Conservation (phyloP, 2,329 filamentous ascomycete species). For the Mycosphaerella sp. region DNA sequence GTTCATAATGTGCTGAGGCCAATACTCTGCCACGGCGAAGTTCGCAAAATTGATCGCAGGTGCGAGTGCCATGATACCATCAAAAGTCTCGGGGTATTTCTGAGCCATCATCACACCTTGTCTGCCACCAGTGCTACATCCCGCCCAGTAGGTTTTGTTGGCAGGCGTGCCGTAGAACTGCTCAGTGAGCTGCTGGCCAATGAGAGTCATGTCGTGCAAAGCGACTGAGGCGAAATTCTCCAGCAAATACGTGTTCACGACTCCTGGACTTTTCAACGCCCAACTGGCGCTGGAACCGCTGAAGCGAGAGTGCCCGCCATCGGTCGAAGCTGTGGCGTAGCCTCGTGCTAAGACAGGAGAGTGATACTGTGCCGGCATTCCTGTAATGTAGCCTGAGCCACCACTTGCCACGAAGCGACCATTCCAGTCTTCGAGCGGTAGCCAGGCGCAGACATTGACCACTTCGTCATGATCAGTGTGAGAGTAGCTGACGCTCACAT, state of each 20-base stretch:
- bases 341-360: conserved; percentile 21
- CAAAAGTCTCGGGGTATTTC: conserved; percentile 33
- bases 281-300: conserved; percentile 15
- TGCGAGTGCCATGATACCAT: conserved; percentile 36
- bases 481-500: conserved; percentile 37
- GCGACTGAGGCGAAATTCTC: conserved; percentile 32
- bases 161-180: conserved; percentile 31
- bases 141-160: conserved; percentile 35
- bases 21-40: conserved; percentile 23
- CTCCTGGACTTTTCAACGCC: conserved; percentile 27
- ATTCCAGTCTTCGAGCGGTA: conserved; percentile 33
- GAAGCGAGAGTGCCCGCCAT: conserved; percentile 24
- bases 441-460: conserved; percentile 32
- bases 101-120: conserved; percentile 37
- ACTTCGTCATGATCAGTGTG: conserved; percentile 35
- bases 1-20: conserved; percentile 29
- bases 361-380: conserved; percentile 12
- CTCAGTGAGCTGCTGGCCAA: conserved; percentile 29
- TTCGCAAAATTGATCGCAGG: conserved; percentile 34
- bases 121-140: conserved; percentile 36
- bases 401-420: conserved; percentile 37
- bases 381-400: conserved; percentile 35
- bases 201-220: conserved; percentile 31
- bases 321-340: conserved; percentile 27
- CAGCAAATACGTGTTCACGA: conserved; percentile 32